A percentile compares a stretch with the other conserved stretches of the same genome.
Conservation (phyloP, 371 early-diverging fungal genomes). For the Syncephalis fuscata region DNA sequence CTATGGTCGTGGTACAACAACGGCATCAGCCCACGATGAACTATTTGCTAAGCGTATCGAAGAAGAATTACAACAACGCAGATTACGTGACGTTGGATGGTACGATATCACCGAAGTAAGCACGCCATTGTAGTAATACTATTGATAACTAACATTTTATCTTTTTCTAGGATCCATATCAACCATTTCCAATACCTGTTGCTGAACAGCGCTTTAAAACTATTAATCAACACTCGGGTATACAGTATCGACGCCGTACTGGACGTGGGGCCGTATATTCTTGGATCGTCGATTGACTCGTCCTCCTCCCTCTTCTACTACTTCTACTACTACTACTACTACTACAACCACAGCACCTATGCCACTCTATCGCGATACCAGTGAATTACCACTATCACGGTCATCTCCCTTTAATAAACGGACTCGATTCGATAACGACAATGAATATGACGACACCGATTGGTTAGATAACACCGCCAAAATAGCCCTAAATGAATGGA, state of each 20-base stretch:
- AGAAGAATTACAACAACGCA: conserved; percentile 27
- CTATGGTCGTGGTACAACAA: conserved; percentile 10
- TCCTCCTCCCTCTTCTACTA: background rate
- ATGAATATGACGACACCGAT: no score
- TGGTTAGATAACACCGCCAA: no score
- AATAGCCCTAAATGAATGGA: no score
- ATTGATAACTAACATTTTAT: background rate
- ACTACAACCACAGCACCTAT: no score
- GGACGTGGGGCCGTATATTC: conserved; percentile 43
- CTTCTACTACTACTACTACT: no score
- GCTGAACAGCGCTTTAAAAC: conserved; percentile 17
- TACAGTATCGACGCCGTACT: conserved; percentile 26
- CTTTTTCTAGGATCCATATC: conserved; percentile 21
- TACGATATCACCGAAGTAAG: conserved; percentile 35
- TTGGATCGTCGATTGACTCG: conserved; percentile 21
- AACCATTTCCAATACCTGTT: conserved; percentile 20
- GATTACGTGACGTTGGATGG: conserved; percentile 23
- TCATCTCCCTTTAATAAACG: no score
- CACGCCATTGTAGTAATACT: background rate
- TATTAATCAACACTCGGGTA: conserved; percentile 9
- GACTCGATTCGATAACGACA: no score
- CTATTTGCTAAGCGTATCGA: conserved; percentile 15
- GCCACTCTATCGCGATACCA: no score
- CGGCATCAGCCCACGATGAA: conserved; percentile 12
- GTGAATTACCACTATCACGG: no score